Base-by-base conservation (phyloP, 805 yeast species). In the Metschnikowia lunata region DNA sequence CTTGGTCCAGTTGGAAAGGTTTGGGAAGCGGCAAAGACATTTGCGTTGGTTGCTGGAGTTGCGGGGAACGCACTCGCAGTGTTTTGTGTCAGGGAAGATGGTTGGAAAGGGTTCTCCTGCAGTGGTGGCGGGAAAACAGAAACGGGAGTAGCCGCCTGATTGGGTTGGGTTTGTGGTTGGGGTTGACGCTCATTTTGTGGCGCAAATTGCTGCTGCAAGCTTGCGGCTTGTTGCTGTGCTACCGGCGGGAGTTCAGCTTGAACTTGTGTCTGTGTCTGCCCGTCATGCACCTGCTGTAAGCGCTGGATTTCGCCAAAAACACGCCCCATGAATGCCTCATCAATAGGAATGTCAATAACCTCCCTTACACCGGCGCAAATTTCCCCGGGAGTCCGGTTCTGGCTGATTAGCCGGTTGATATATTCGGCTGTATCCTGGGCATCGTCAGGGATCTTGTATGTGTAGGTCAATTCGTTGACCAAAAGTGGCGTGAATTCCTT, bases 361-460 rank as follows among this genome's bases (percentile, higher is more conserved):
- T 78, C 75, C 30, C 77, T 68, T 28, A 86, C 71, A 57, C 85
- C 93, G 14, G 64, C 65, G 14, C 76, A 73, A 30, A 85, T 82
- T 42, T 81, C 85, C 13, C 69, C 72, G 10, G 83, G 76, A 6
- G 79, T 66, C 56, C 83, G 80, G 54, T 83, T 81, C 52, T 83
- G 83, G 11, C 83, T 81, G 48, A 85, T 82, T 61, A 85, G 68
- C 36, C 84, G 75, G n/a, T 81, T 74, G 45, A 85, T 79, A 57
- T 78, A 85, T 61, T 85, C 93, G 11, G 93, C 86, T 34, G 54
- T 49, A 37, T 54, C 57, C 35, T 55, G 63, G 15, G 75, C 73
- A 46, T 71, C 75, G 37, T 69, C 74, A 6, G 60, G 59, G 27
- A 63, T 60, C 48, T 58, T 61, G 54, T 52, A 69, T 36, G 66